Base-by-base conservation (phyloP, 2,329 filamentous ascomycete genomes). In the Phaeomoniella chlamydospora region DNA sequence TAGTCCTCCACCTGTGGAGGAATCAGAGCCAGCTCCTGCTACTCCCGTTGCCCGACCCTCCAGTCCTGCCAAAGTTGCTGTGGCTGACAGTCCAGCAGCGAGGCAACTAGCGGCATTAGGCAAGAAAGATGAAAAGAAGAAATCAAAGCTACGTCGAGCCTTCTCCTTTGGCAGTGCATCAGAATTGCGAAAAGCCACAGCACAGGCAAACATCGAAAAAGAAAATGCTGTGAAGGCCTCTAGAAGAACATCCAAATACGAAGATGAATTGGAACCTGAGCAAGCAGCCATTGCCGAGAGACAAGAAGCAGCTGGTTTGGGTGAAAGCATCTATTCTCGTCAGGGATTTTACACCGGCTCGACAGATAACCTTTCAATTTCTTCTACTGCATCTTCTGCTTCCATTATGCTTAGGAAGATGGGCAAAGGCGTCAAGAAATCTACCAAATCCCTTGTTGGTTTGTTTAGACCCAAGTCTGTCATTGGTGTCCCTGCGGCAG, bases 371-470 rank as follows among this genome's bases (percentile, higher is more conserved):
- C 61, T 98, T 31, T 65, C 63, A 3, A 59, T 66, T 14, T 64
- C 60, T 2, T 65, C 62, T 1, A 65, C 62, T 4, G 61, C 61
- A 15, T 65, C 62, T 0, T 66, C 63, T 5, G 61, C 62, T 3
- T 65, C 61, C 11, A 58, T 65, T 35, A 66, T 66, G 62, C 55
- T 98, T 45, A 77, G 90, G 36, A 98, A 98, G 65, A 98, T 98
- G 90, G 90, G 90, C 38, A 85, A 86, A 45, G 87, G 88, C n/a
- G 81, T 96, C 76, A 96, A 94, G 70, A 92, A 90, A 60, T 80
- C 85, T 35, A 81, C 80, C 13, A 74, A 87, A 33, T 94, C 87
- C 15, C 73, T 98, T 37, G 92, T 92, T 46, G 90, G 90, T 16
- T 68, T 98, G 5, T 98, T 98, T 64, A 72, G 90, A 43, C 88